phyloP scores from a whole-genome alignment of 306 rosid species.

The Geum urbanum region DNA sequence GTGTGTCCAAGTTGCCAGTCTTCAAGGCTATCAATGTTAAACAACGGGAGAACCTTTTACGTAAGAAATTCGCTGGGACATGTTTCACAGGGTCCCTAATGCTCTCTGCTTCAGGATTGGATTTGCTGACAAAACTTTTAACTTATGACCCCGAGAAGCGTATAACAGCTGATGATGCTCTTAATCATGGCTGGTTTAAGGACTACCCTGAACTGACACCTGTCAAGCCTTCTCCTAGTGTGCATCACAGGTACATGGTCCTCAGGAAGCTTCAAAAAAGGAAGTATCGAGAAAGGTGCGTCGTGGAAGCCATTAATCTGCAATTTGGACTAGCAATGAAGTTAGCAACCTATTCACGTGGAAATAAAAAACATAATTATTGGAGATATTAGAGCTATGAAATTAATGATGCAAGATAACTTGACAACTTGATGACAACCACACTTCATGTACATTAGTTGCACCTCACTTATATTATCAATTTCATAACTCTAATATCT shows the following conservation, averaged over 20 bases:
- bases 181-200: conserved; percentile 74
- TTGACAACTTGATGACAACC: no score
- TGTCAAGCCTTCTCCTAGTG: conserved; percentile 46
- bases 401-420: no score
- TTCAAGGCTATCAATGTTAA: conserved; percentile 54
- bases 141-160: conserved; percentile 74
- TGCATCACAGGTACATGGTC: conserved; percentile 42
- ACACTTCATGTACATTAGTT: no score
- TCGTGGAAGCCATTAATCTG: neutral
- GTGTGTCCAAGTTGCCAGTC: conserved; percentile 65
- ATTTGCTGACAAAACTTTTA: conserved; percentile 70
- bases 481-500: no score
- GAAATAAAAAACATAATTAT: no score
- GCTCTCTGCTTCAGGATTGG: conserved; percentile 73
- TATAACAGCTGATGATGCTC: conserved; percentile 74
- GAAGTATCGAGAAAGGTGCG: neutral
- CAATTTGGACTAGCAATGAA: no score
- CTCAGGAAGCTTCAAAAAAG: conserved; percentile 24
- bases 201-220: conserved; percentile 69
- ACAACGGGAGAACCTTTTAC: conserved; percentile 47
- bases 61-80: conserved; percentile 69
- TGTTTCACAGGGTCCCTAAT: conserved; percentile 72
- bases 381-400: no score
- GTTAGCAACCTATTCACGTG: no score
- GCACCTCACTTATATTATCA: no score